Percentiles rank a stretch among this genome's conserved stretches.
Conservation (phyloP, 306 rosid genomes). For the Myrica gale region DNA sequence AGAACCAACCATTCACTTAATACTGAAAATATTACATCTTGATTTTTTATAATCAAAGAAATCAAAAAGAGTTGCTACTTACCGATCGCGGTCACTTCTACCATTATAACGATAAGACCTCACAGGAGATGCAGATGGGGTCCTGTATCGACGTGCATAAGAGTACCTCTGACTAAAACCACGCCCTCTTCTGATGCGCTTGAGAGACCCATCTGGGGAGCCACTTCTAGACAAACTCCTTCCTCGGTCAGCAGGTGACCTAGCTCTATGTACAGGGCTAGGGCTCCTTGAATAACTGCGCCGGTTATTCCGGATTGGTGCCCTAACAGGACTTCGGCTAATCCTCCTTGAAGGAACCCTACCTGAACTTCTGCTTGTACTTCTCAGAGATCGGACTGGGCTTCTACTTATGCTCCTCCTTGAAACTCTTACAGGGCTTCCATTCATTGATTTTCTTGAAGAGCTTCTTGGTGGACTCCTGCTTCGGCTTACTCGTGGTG, state of each 20-base stretch:
- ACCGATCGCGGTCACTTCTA: slow-evolving; percentile 86
- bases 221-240: slow-evolving; percentile 81
- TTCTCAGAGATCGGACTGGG: slow-evolving; percentile 72
- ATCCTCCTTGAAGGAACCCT: slow-evolving; percentile 59
- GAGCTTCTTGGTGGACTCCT: slow-evolving; percentile 60
- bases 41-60: not conserved
- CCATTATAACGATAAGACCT: slow-evolving; percentile 85
- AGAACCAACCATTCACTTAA: slow-evolving; percentile 2
- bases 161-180: slow-evolving; percentile 95
- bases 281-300: slow-evolving; percentile 85
- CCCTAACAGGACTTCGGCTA: slow-evolving; percentile 71
- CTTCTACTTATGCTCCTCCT: slow-evolving; percentile 63
- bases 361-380: slow-evolving; percentile 82
- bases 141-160: slow-evolving; percentile 87
- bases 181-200: slow-evolving; percentile 91
- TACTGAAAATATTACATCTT: not conserved
- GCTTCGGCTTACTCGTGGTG: slow-evolving; percentile 43
- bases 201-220: slow-evolving; percentile 83
- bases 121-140: slow-evolving; percentile 86
- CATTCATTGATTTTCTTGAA: slow-evolving; percentile 48
- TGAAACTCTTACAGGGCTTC: slow-evolving; percentile 63
- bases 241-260: slow-evolving; percentile 62
- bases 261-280: slow-evolving; percentile 67
- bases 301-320: slow-evolving; percentile 50
- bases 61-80: not conserved